Base-by-base conservation (phyloP, 2,329 filamentous ascomycete genomes). In the Colletotrichum siamense region DNA sequence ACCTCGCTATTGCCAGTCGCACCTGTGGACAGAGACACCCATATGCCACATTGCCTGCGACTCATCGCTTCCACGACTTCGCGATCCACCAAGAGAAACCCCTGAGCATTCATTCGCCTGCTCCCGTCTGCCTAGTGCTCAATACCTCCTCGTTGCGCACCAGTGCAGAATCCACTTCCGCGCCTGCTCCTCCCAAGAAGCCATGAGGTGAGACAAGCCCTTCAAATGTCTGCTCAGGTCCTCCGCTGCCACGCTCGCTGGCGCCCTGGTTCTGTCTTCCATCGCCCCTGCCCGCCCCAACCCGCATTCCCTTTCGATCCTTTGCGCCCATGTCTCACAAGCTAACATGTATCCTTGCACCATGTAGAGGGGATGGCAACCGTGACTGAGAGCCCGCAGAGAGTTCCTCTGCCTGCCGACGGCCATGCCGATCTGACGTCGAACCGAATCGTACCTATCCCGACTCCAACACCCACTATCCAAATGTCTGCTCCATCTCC, bases 401-500 rank as follows among this genome's bases (percentile, higher is more conserved):
- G 86, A 82, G 85, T 86, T 80, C 83, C 81, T 77, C 81, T 84
- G 78, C 81, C 85, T 78, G 82, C 83, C 78, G 85, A 87, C 75
- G 83, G 84, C 78, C 84, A 82, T 77, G 84, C 87, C 73, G 85
- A 89, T 76, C 85, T 85, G 82, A 88, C 88, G 84, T 86, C 87
- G 81, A 84, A 87, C 79, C 89, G 89, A 82, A 90, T 91, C 62
- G 85, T 93, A 64, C 76, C 77, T 49, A 73, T 78, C 24, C 90
- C 91, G 69, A 91, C 92, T 79, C 86, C 89, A 77, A 88, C 88
- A 73, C 89, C 91, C 49, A 89, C 87, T 75, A 89, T 91, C 81
- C 89, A 90, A 82, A 91, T 90, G 85, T 91, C 91, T 78, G 88
- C 90, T 70, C 89, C 91, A 24, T 89, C 89, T 65, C 89, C 89